A percentile compares a stretch with the other conserved stretches of the same genome.
Evolutionary conservation across 73 alveolate species (phyloP).

Genomic region (Paramecium sexaurelia): DNA sequence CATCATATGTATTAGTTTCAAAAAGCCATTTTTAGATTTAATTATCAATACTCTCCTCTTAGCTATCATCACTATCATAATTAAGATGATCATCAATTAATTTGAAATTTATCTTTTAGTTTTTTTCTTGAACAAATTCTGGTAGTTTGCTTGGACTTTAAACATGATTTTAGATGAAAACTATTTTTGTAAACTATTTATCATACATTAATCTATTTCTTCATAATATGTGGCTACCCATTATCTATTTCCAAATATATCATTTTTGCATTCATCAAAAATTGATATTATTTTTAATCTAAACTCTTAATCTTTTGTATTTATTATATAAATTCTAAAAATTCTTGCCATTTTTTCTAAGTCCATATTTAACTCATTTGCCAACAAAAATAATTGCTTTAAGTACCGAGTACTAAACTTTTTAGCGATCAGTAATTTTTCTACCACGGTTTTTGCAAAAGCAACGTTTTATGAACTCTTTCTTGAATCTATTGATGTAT

Average conservation of each 20-base stretch:
- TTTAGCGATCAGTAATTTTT: background rate
- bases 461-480: background rate
- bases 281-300: background rate
- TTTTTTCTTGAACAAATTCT: background rate
- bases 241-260: background rate
- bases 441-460: background rate
- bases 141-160: background rate
- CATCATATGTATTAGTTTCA: background rate
- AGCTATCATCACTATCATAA: slow-evolving; percentile 12
- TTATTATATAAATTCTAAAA: background rate
- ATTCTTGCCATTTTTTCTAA: slow-evolving; percentile 4
- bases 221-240: slow-evolving; percentile 31
- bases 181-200: background rate
- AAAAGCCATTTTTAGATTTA: slow-evolving; percentile 1
- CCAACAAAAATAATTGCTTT: background rate
- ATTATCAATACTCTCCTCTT: background rate
- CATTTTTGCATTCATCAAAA: slow-evolving; percentile 20
- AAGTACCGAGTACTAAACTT: background rate
- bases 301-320: slow-evolving; percentile 5
- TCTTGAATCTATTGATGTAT: background rate
- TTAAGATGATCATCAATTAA: background rate
- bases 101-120: background rate
- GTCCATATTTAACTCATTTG: background rate
- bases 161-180: background rate
- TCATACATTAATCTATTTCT: slow-evolving; percentile 25